phyloP scores from a whole-genome alignment of 179 eudicot genomes.

The Drosera spatulata region DNA sequence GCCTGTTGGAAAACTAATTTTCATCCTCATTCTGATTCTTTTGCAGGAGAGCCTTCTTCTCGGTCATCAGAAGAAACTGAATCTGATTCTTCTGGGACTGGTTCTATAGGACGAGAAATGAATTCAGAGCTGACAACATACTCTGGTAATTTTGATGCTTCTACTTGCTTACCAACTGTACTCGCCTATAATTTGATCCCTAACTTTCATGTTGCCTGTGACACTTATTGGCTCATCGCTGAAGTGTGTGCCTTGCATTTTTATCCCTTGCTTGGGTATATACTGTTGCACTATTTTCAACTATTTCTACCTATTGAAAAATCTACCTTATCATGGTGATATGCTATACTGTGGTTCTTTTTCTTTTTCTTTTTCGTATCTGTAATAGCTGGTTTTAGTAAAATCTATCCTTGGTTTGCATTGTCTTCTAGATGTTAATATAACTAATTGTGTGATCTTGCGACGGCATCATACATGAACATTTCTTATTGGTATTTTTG shows the following conservation, averaged over 20 bases:
- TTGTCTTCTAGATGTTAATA: neutral
- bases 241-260: no score
- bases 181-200: neutral
- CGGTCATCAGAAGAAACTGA: slow-evolving; percentile 31
- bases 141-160: slow-evolving; percentile 39
- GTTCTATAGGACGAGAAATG: slow-evolving; percentile 47
- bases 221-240: neutral
- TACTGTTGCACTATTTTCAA: neutral
- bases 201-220: neutral
- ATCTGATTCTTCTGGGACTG: slow-evolving; percentile 47
- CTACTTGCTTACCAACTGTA: neutral
- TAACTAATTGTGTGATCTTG: no score
- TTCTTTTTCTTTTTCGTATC: no score
- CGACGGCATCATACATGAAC: neutral
- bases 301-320: no score
- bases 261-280: no score
- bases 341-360: no score
- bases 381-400: no score
- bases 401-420: no score
- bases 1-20: slow-evolving; percentile 17
- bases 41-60: slow-evolving; percentile 32
- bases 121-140: slow-evolving; percentile 37
- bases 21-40: slow-evolving; percentile 21
- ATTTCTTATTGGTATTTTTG: neutral
- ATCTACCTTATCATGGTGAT: no score